Base-by-base conservation (phyloP, 345 rosid species). In the Euclidium syriacum region DNA sequence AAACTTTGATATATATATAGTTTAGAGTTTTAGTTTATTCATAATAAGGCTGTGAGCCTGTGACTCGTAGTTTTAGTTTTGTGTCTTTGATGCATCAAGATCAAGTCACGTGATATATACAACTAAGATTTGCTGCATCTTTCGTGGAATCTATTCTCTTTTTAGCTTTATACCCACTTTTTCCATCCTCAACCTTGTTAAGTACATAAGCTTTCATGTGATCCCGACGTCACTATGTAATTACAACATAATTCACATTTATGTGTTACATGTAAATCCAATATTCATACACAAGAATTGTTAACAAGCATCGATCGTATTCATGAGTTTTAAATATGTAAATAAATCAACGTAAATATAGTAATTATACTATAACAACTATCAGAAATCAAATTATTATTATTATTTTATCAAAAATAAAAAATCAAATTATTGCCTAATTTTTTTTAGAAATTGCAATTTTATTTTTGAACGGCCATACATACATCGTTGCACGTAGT, bases 21-120 rank as follows among this genome's bases (percentile, higher is more conserved):
- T 22, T 52, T 42, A 33, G 34, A 33, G 34, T n/a, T 44, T 38
- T 34, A 41, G 8, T 15, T 41, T 29, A n/a, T 42, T 41, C 46
- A 24, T 25, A 33, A 23, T 34, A 65, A 24, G 30, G 15, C 29
- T 65, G n/a, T n/a, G n/a, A n/a, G n/a, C 71, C 43, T 46, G 71
- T 66, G 56, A 46, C 56, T 57, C 40, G 8, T 57, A 49, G 29
- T 20, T 16, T 43, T 56, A 59, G 47, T 32, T 68, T 59, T n/a
- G n/a, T n/a, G n/a, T n/a, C n/a, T n/a, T 10, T 41, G 40, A 42
- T 68, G 51, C 20, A n/a, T 52, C 54, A 42, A 59, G 57, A 60
- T 68, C 67, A 61, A 29, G 47, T 43, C 62, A 69, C 73, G 67
- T 61, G 73, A 27, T 59, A n/a, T 60, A 32, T 5, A 23, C 10